Conservation (phyloP, 2,329 filamentous ascomycete genomes). For the Colletotrichum magnum region DNA sequence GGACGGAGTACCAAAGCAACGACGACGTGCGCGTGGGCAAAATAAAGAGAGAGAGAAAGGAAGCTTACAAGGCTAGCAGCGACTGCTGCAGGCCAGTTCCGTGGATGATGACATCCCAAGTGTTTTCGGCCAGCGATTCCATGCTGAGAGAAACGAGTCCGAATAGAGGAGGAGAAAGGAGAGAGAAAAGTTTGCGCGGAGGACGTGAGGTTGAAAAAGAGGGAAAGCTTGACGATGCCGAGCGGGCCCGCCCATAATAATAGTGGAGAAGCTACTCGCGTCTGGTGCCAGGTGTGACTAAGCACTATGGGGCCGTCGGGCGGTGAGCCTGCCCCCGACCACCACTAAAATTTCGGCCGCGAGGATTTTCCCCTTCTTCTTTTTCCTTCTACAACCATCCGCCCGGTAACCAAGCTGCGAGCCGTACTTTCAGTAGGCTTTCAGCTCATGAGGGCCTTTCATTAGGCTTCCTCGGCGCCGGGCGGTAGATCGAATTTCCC, state of each 20-base stretch:
- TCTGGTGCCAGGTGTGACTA: background rate
- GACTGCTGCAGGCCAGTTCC: constrained; percentile 86
- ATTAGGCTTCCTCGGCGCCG: constrained; percentile 67
- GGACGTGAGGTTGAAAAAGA: constrained; percentile 36
- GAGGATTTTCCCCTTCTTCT: constrained; percentile 41
- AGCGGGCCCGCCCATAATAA: background rate
- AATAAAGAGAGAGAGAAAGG: constrained; percentile 39
- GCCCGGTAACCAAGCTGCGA: constrained; percentile 52
- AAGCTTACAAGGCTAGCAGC: constrained; percentile 81
- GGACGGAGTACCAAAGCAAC: constrained; percentile 25
- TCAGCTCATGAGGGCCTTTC: constrained; percentile 61
- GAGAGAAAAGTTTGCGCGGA: constrained; percentile 25
- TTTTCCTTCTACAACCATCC: constrained; percentile 54
- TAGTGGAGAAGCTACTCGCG: no score
- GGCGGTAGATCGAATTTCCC: constrained; percentile 75
- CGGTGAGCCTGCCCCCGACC: constrained; percentile 39
- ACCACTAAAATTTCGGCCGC: constrained; percentile 32
- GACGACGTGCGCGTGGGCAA: constrained; percentile 28
- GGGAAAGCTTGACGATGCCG: constrained; percentile 41
- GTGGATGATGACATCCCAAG: constrained; percentile 85
- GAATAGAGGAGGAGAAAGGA: background rate
- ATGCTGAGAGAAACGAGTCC: constrained; percentile 60
- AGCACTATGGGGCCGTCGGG: constrained; percentile 1
- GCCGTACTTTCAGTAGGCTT: constrained; percentile 34
- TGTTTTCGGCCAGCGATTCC: constrained; percentile 81